Evolutionary conservation across 2,329 filamentous ascomycete species (phyloP), one percentile per base, ranked within the genome.

Genomic region (Diaporthe aspalathi): DNA sequence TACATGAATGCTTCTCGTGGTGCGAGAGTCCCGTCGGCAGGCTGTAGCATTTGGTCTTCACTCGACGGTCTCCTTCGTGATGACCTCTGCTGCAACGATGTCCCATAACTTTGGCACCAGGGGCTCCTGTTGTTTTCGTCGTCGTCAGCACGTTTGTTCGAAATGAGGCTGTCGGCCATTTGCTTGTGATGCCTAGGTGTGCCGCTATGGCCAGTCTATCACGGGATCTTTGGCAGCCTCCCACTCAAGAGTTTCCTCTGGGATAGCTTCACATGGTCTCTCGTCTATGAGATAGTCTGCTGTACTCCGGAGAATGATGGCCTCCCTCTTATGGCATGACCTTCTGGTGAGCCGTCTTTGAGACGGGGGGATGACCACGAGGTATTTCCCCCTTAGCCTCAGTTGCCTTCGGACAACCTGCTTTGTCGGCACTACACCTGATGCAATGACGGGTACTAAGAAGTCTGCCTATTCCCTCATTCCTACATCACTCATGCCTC

Each of bases 81-180:
- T 54, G 27, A 32, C 50, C 50, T 35, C 6, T 14, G 5, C 16
- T n/a, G 8, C 27, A 17, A 32, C 27, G 27, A 20, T 8, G 7
- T 53, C 6, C 5, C 11, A 38, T 38, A 12, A 7, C 6, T 8
- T 12, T 38, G 8, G 32, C 32, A 32, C 32, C 32, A 9, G 52
- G 29, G 5, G 11, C 11, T 32, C 16, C 54, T 68, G 35, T 71
- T 35, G 20, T 38, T 54, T 54, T 24, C 8, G 29, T 50, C 32
- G 49, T 35, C 43, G 22, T 68, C 43, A 47, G 54, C 67, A 60
- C 24, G 35, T 40, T 20, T 57, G 38, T 40, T 53, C 22, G 52
- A 53, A 54, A 52, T 35, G 7, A 32, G 24, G 43, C 27, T 32
- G 24, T 5, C 20, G 16, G 20, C 7, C 5, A 16, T n/a, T 29